Evolutionary conservation across 2,329 filamentous ascomycete species (phyloP).

Genomic region (Xylariaceae sp.): DNA sequence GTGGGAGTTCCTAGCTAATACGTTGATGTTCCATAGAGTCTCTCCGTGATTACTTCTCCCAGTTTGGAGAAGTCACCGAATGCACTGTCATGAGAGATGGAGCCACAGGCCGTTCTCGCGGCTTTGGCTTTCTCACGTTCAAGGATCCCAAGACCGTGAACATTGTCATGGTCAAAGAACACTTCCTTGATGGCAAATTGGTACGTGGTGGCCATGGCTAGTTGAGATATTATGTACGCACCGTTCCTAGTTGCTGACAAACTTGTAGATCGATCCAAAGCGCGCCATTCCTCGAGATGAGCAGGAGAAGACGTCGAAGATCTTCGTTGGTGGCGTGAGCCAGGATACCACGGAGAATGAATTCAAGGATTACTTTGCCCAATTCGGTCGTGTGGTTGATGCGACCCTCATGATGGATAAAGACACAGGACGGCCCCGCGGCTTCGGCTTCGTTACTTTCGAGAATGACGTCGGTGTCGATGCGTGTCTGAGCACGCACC

Average conservation of each 20-base stretch:
- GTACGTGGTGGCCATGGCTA: conserved; percentile 50
- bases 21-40: conserved; percentile 61
- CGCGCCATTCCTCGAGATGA: conserved; percentile 95
- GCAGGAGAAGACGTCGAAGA: conserved; percentile 97
- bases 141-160: conserved; percentile 97
- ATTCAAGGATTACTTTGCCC: conserved; percentile 93
- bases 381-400: conserved; percentile 93
- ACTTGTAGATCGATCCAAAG: conserved; percentile 84
- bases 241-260: conserved; percentile 21
- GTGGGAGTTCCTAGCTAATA: conserved; percentile 18
- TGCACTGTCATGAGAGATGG: conserved; percentile 99
- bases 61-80: conserved; percentile 95
- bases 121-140: conserved; percentile 97
- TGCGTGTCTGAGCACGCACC: conserved; percentile 73
- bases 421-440: conserved; percentile 91
- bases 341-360: conserved; percentile 95
- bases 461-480: conserved; percentile 95
- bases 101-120: conserved; percentile 84
- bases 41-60: conserved; percentile 91
- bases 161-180: conserved; percentile 99
- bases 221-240: not conserved
- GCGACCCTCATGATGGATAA: conserved; percentile 99
- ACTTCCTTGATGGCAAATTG: conserved; percentile 96
- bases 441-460: conserved; percentile 97
- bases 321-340: conserved; percentile 95